Evolutionary conservation across 306 rosid genomes (phyloP).

Genomic region (Pterocarpus macrocarpus): DNA sequence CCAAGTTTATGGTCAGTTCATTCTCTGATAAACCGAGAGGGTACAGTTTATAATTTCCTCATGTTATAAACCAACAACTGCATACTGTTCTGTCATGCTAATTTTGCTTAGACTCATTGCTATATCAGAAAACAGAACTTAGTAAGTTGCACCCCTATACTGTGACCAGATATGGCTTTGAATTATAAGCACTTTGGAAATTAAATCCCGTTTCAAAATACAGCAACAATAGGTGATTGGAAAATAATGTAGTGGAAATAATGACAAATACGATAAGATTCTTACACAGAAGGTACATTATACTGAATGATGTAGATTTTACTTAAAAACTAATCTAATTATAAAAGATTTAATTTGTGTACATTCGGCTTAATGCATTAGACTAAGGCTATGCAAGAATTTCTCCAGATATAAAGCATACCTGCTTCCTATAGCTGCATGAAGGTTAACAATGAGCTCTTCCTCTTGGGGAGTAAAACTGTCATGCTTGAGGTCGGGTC

Average conservation of each 20-base stretch:
- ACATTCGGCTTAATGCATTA: too few relatives aligned
- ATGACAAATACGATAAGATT: conserved; percentile 17
- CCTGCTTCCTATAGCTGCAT: conserved; percentile 95
- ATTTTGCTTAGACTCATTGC: conserved; percentile 37
- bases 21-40: conserved; percentile 34
- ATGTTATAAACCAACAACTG: conserved; percentile 27
- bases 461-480: conserved; percentile 88
- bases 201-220: conserved; percentile 3
- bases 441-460: conserved; percentile 80
- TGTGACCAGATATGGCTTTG: conserved; percentile 15
- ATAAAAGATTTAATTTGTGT: not conserved
- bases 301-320: not conserved
- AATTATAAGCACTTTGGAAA: not conserved
- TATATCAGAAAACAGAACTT: conserved; percentile 23
- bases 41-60: conserved; percentile 15
- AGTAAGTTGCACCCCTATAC: not conserved
- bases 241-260: conserved; percentile 12
- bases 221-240: conserved; percentile 11
- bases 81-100: conserved; percentile 39
- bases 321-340: conserved; percentile 4
- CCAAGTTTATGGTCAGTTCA: conserved; percentile 42
- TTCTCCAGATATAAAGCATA: not conserved
- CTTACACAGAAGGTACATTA: not conserved
- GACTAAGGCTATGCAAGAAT: too few relatives aligned
- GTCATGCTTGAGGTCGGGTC: conserved; percentile 94